A percentile compares a stretch with the other conserved stretches of the same genome.
Conservation (phyloP, 2,329 filamentous ascomycete species). For the Scolecobasidium constrictum region DNA sequence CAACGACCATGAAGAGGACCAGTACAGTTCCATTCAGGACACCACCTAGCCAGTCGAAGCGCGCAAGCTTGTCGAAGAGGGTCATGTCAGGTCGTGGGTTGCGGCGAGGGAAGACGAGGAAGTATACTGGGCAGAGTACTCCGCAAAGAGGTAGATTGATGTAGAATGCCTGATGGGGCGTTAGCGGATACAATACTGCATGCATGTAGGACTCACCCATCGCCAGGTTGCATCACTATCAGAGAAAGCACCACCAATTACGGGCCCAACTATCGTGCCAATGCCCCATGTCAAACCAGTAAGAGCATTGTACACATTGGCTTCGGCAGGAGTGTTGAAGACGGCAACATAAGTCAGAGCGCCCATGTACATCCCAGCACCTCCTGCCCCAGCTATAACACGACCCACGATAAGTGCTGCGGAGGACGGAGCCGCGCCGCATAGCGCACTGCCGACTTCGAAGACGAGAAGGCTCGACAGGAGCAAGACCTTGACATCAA, state of each 20-base stretch:
- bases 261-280: slow-evolving; percentile 19
- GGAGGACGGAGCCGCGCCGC: slow-evolving; percentile 20
- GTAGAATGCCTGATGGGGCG: slow-evolving; percentile 39
- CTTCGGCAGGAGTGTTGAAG: not conserved
- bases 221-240: slow-evolving; percentile 18
- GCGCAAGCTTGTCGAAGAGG: slow-evolving; percentile 6
- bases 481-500: slow-evolving; percentile 19
- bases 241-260: slow-evolving; percentile 22
- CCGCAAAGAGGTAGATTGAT: slow-evolving; percentile 43
- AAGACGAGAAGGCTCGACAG: slow-evolving; percentile 19
- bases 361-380: slow-evolving; percentile 17
- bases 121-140: slow-evolving; percentile 29
- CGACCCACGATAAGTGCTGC: slow-evolving; percentile 21
- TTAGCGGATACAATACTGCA: slow-evolving; percentile 32
- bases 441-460: slow-evolving; percentile 18
- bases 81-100: slow-evolving; percentile 14
- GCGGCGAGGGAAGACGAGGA: slow-evolving; percentile 32
- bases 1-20: slow-evolving; percentile 32
- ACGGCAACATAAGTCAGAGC: slow-evolving; percentile 9
- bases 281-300: slow-evolving; percentile 15
- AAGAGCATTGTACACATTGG: slow-evolving; percentile 4
- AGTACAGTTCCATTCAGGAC: slow-evolving; percentile 20
- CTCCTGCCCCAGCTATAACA: slow-evolving; percentile 10
- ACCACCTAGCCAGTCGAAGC: slow-evolving; percentile 11
- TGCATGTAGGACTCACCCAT: slow-evolving; percentile 45